Evolutionary conservation across 306 rosid species (phyloP).

Genomic region (Sphenostylis stenocarpa): DNA sequence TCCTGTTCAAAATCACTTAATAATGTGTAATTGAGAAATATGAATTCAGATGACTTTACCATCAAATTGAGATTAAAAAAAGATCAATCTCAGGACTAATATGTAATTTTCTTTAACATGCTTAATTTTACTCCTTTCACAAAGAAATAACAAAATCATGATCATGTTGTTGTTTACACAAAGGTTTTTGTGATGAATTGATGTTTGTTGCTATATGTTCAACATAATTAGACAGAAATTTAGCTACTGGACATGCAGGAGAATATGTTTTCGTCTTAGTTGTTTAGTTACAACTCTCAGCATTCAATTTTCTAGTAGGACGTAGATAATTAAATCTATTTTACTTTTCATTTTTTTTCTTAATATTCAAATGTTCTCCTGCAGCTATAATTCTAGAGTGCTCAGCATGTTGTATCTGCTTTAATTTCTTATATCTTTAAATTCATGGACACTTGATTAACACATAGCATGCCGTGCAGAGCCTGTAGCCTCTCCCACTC

Average conservation of each 20-base stretch:
- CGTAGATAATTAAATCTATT: not conserved
- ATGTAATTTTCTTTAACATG: not conserved
- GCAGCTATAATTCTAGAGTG: not conserved
- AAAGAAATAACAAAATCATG: constrained; percentile 1
- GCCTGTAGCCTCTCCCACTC: constrained; percentile 53
- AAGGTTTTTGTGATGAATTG: not conserved
- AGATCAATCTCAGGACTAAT: not conserved
- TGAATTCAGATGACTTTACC: not conserved
- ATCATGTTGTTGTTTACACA: not conserved
- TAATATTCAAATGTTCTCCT: not conserved
- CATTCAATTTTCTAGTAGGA: not conserved
- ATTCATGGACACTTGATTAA: constrained; percentile 14
- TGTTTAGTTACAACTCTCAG: not conserved
- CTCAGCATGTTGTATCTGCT: not conserved
- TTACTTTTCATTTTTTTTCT: not conserved
- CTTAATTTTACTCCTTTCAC: not conserved
- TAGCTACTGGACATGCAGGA: not conserved
- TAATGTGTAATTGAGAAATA: not conserved
- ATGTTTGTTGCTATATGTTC: not conserved
- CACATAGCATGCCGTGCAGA: constrained; percentile 44
- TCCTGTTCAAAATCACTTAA: not conserved
- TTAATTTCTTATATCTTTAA: not conserved
- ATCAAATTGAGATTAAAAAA: not conserved
- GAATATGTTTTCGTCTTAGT: not conserved
- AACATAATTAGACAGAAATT: not conserved